Evolutionary conservation across 352 stramenopile species (phyloP), one percentile per base, ranked within the genome.

Genomic region (Phytophthora tentaculata): DNA sequence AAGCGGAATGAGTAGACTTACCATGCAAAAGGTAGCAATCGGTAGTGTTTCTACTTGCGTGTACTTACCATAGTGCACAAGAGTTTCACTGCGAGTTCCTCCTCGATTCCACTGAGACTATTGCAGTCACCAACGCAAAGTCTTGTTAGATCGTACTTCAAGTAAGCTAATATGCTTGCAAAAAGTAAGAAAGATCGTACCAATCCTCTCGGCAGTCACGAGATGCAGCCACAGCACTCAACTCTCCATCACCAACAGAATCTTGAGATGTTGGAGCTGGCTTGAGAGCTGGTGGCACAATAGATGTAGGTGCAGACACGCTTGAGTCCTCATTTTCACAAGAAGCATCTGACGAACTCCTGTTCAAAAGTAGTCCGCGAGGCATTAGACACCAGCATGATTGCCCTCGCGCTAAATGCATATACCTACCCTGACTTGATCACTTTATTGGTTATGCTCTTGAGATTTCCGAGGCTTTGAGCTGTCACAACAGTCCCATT

Each of bases 61-160:
- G 37, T 2, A 66, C 60, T 35, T 55, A 74, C 68, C 67, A 76
- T 3, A 4, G 23, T 69, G 28, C 64, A 76, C 49, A 71, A 41
- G 9, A 64, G 35, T 16, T 69, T 74, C 6, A 66, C 20, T 17
- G 63, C 58, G 39, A 69, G 48, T 5, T 74, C 56, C n/a, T 79
- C 67, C 9, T 71, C 68, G 41, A 54, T 59, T 14, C 43, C 57
- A 23, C 51, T 68, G 19, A 57, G 24, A 26, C 55, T 43, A 45
- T 43, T 32, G 13, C 13, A 57, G 49, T 48, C 6, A 23, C 22
- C 26, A 22, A 24, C n/a, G 24, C 16, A 51, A 37, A 41, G 13
- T 35, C 23, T 37, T 1, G 14, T 32, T 32, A 32, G 28, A 32
- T 32, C 28, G 28, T 32, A 8, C 28, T n/a, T n/a, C n/a, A n/a